Base-by-base conservation (phyloP, 768 basidiomycete species). In the Hydnomerulius pinastri region DNA sequence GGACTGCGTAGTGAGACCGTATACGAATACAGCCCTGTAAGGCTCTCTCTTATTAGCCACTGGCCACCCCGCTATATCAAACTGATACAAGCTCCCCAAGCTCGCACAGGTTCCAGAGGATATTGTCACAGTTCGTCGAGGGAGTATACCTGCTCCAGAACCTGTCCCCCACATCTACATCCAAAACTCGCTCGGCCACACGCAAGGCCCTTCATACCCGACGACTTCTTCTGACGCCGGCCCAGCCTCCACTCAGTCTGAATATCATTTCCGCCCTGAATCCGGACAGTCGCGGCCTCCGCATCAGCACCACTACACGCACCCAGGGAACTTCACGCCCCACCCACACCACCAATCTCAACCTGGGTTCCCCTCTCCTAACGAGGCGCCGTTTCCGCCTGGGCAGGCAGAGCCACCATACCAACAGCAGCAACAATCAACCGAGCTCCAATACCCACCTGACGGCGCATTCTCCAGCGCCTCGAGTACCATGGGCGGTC, bases 1-100 rank as follows among this genome's bases (percentile, higher is more conserved):
- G 50, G 41, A 2, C 28, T 68, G 32, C 68, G 62, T 18, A 60
- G 51, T 29, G 66, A 66, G 2, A 15, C 50, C 7, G 43, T 67
- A 20, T 70, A 64, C 37, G 67, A 66, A 3, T 68, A 56, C 32
- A 18, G 60, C 35, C 21, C 55, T 43, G 67, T 68, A 53, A 11
- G 65, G 30, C 25, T 29, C n/a, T n/a, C 38, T n/a, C n/a, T 38
- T 35, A 8, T 30, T 4, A 0, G 9, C 17, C 33, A 13, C 17
- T 12, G 4, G 12, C 12, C 21, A 6, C 7, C 7, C 9, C 9
- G 12, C 33, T 20, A 18, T 15, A 32, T 42, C 46, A n/a, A 12
- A 18, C 50, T 54, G 45, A 56, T 41, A 12, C 25, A 13, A 10
- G 13, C 7, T 46, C 9, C 24, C 5, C 29, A 28, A 57, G 62